Conservation (phyloP, 2,329 filamentous ascomycete genomes). For the Trichophyton schoenleinii region DNA sequence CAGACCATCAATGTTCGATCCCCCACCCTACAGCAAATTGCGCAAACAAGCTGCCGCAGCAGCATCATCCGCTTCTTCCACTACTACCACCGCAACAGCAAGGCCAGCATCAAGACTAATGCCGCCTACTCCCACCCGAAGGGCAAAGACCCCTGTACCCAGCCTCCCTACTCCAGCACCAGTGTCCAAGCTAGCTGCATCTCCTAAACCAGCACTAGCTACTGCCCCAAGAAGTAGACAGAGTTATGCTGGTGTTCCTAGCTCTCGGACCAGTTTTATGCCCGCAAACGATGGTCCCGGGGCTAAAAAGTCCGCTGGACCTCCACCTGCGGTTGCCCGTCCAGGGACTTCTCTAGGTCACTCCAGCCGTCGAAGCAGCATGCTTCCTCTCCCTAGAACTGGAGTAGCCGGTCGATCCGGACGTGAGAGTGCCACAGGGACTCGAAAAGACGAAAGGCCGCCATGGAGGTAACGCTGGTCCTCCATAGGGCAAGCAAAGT, state of each 20-base stretch:
- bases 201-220: conserved; percentile 10
- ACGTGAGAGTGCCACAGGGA: conserved; percentile 20
- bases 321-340: background rate
- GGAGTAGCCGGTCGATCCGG: conserved; percentile 12
- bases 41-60: conserved; percentile 15
- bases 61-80: background rate
- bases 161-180: background rate
- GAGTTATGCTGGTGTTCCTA: conserved; percentile 27
- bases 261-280: conserved; percentile 8
- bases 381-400: conserved; percentile 28
- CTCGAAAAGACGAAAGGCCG: conserved; percentile 23
- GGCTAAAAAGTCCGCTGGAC: background rate
- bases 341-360: conserved; percentile 31
- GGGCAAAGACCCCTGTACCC: background rate
- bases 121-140: conserved; percentile 16
- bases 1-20: conserved; percentile 24
- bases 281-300: background rate
- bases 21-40: conserved; percentile 32
- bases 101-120: background rate
- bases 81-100: conserved; percentile 15
- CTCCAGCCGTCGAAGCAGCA: conserved; percentile 27
- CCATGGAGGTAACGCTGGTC: conserved; percentile 23
- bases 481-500: background rate
- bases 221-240: conserved; percentile 27
- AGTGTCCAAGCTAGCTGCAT: background rate